Evolutionary conservation across 2,329 filamentous ascomycete genomes (phyloP).

Genomic region (Neofusicoccum ribis): DNA sequence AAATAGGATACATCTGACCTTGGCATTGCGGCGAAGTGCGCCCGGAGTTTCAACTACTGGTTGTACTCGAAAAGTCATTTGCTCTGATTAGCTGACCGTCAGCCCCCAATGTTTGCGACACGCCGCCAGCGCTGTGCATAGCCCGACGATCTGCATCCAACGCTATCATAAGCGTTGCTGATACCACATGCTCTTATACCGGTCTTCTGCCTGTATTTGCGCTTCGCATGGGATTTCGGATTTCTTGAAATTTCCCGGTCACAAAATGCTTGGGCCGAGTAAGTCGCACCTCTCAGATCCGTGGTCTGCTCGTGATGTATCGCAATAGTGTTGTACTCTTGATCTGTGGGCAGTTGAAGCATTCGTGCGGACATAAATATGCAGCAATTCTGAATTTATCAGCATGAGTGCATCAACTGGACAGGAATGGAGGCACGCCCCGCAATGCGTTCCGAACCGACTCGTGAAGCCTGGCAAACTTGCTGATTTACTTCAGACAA

Average conservation of each 20-base stretch:
- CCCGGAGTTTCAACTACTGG: background rate
- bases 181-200: background rate
- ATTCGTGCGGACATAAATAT: too few relatives aligned
- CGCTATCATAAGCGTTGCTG: background rate
- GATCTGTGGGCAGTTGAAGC: too few relatives aligned
- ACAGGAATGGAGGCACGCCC: too few relatives aligned
- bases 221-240: background rate
- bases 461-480: background rate
- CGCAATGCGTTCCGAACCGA: too few relatives aligned
- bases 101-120: background rate
- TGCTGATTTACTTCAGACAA: background rate
- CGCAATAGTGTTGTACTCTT: too few relatives aligned
- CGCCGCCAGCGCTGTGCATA: background rate
- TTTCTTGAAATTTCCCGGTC: too few relatives aligned
- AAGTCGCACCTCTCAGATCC: background rate
- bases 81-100: background rate
- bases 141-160: background rate
- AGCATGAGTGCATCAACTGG: too few relatives aligned
- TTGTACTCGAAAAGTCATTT: background rate
- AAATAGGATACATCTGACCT: background rate
- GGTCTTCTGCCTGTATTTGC: background rate
- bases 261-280: background rate
- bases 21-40: background rate
- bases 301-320: too few relatives aligned
- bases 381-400: too few relatives aligned